Percentiles rank a stretch among this genome's conserved stretches.
Evolutionary conservation across 2,329 filamentous ascomycete genomes (phyloP).

Genomic region (Gyromitra esculenta): DNA sequence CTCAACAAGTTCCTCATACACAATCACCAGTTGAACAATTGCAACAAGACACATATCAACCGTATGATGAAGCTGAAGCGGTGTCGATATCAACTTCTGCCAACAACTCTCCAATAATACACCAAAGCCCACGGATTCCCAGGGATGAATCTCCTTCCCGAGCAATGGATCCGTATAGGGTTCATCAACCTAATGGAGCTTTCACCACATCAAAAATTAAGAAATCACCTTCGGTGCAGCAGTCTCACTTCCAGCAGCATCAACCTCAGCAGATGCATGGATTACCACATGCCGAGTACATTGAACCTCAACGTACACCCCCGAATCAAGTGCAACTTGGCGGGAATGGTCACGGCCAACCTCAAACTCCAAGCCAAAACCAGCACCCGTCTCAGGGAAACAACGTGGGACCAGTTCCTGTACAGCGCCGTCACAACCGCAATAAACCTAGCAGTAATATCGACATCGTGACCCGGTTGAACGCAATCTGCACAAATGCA

Average conservation of each 20-base stretch:
- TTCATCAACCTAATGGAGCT: slow-evolving; percentile 40
- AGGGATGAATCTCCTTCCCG: slow-evolving; percentile 46
- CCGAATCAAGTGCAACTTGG: slow-evolving; percentile 28
- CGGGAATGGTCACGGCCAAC: slow-evolving; percentile 26
- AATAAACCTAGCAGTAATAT: slow-evolving; percentile 80
- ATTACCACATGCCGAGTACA: slow-evolving; percentile 31
- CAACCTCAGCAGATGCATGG: slow-evolving; percentile 59
- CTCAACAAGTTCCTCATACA: slow-evolving; percentile 60
- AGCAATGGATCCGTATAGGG: slow-evolving; percentile 35
- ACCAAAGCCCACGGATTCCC: slow-evolving; percentile 45
- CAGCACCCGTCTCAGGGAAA: slow-evolving; percentile 58
- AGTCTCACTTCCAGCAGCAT: slow-evolving; percentile 58
- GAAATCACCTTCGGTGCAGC: slow-evolving; percentile 39
- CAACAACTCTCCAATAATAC: slow-evolving; percentile 47
- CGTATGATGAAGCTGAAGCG: slow-evolving; percentile 47
- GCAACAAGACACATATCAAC: slow-evolving; percentile 53
- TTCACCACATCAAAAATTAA: slow-evolving; percentile 39
- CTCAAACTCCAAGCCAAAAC: slow-evolving; percentile 59
- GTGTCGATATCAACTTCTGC: slow-evolving; percentile 30
- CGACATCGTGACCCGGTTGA: slow-evolving; percentile 83
- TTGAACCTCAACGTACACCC: slow-evolving; percentile 31
- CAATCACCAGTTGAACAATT: slow-evolving; percentile 59
- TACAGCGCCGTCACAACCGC: slow-evolving; percentile 77
- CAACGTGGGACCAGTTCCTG: slow-evolving; percentile 66
- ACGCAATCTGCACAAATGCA: slow-evolving; percentile 87